These are phyloP conservation scores for Hemileia vastatrix DNA, from an alignment of 1,284 basidiomycete species.

Conservation along the genomic window DNA sequence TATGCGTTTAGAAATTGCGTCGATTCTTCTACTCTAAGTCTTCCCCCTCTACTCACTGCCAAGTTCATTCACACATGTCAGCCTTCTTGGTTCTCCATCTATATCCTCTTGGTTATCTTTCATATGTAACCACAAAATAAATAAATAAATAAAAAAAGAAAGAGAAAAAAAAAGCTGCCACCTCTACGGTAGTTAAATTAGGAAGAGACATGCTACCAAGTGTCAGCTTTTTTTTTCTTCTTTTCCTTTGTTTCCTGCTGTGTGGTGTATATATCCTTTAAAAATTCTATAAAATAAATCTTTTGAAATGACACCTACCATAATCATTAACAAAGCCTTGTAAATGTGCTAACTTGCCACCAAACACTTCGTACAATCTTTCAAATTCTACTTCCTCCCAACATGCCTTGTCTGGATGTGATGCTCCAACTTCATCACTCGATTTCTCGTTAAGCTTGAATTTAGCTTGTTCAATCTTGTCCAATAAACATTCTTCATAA, in stretches of 20 bases:
- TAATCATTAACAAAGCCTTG: conserved; percentile 50
- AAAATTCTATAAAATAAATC: not conserved
- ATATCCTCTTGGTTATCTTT: too few species aligned
- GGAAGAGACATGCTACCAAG: too few species aligned
- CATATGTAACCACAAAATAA: too few species aligned
- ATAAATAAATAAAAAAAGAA: not conserved
- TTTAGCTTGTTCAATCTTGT: conserved; percentile 1
- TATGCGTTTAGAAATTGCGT: conserved; percentile 14
- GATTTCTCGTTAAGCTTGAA: too few species aligned
- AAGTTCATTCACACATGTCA: too few species aligned
- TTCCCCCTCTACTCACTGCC: conserved; percentile 15
- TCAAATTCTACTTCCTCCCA: conserved; percentile 57
- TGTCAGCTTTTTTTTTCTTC: too few species aligned
- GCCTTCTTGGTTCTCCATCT: too few species aligned
- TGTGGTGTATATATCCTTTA: too few species aligned
- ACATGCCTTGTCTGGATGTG: not conserved
- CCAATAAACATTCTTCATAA: conserved; percentile 55
- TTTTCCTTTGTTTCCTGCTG: too few species aligned
- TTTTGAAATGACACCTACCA: not conserved
- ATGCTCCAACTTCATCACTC: not conserved
- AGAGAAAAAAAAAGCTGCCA: not conserved
- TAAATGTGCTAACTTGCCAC: conserved; percentile 70
- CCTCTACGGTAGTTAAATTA: too few species aligned
- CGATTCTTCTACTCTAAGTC: conserved; percentile 1
- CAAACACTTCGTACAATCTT: conserved; percentile 61